Conservation (phyloP, 1,139 yeast species). For the Ogataea hybrid region DNA sequence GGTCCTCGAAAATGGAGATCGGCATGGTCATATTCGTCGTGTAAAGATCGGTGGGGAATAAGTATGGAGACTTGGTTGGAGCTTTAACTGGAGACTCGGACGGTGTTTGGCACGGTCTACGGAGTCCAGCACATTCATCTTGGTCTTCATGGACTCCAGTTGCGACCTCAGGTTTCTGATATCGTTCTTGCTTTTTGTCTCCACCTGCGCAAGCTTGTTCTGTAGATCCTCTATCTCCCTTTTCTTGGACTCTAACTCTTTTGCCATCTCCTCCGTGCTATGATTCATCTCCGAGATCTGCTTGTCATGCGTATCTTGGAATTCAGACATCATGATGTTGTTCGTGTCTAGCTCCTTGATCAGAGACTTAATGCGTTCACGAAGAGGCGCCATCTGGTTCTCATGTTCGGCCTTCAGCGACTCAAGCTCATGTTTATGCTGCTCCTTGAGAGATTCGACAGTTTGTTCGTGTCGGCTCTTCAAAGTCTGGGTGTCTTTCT, state of each 20-base stretch:
- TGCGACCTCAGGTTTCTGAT: slow-evolving; percentile 13
- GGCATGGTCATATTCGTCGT: not conserved
- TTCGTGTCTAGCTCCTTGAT: slow-evolving; percentile 15
- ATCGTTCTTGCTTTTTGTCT: slow-evolving; percentile 15
- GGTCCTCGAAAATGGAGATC: slow-evolving; percentile 10
- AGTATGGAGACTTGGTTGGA: slow-evolving; percentile 14
- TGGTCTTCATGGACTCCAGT: slow-evolving; percentile 19
- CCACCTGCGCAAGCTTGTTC: slow-evolving; percentile 5
- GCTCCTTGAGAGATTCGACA: not conserved
- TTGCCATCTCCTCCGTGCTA: not conserved
- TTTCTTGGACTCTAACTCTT: slow-evolving; percentile 5
- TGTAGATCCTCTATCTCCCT: slow-evolving; percentile 3
- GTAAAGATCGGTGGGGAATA: slow-evolving; percentile 10
- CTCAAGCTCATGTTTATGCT: not conserved
- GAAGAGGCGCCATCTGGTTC: slow-evolving; percentile 2
- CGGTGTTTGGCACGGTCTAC: slow-evolving; percentile 11
- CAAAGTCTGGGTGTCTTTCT: not conserved
- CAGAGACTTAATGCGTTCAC: slow-evolving; percentile 8
- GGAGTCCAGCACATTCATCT: slow-evolving; percentile 15
- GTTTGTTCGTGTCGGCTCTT: not conserved
- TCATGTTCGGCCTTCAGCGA: not conserved
- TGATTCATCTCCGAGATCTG: slow-evolving; percentile 11
- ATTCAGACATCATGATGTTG: slow-evolving; percentile 16
- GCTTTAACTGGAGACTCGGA: slow-evolving; percentile 10
- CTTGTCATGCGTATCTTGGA: slow-evolving; percentile 18